phyloP scores from a whole-genome alignment of 352 stramenopile species.

The Salisapilia sapeloensis region DNA sequence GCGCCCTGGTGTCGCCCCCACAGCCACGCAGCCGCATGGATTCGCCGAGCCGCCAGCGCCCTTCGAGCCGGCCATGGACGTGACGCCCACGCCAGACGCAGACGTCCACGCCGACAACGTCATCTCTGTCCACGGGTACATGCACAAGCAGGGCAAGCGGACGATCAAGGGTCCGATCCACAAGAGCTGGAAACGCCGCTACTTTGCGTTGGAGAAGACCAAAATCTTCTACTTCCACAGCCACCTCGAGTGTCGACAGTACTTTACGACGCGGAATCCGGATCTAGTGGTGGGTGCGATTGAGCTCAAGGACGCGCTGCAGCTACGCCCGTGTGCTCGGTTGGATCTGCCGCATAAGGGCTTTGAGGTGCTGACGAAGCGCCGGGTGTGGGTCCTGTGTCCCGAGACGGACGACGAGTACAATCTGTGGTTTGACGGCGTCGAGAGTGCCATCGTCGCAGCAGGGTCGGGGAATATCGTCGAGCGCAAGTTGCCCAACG shows the following conservation, averaged over 20 bases:
- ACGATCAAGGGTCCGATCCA: constrained; percentile 73
- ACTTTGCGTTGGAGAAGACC: constrained; percentile 74
- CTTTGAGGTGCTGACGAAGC: constrained; percentile 66
- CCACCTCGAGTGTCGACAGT: constrained; percentile 72
- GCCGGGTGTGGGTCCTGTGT: constrained; percentile 73
- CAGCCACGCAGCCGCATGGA: constrained; percentile 9
- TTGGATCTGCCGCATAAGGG: constrained; percentile 69
- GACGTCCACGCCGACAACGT: constrained; percentile 54
- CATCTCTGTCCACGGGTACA: constrained; percentile 78
- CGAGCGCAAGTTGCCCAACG: constrained; percentile 72
- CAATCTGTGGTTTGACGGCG: constrained; percentile 67
- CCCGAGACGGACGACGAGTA: constrained; percentile 75
- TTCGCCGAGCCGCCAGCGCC: constrained; percentile 25
- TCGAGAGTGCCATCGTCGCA: constrained; percentile 55
- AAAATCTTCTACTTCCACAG: constrained; percentile 85
- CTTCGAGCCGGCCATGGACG: constrained; percentile 40
- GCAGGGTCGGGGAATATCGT: constrained; percentile 72
- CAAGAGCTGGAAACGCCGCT: constrained; percentile 77
- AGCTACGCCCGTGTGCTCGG: constrained; percentile 57
- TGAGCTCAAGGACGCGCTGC: constrained; percentile 74
- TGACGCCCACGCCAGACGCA: constrained; percentile 58
- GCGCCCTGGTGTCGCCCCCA: constrained; percentile 12
- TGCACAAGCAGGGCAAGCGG: constrained; percentile 82
- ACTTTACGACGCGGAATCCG: constrained; percentile 71
- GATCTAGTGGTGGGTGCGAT: constrained; percentile 67